Evolutionary conservation across 1,284 basidiomycete species (phyloP).

Genomic region (Sporisorium graminicola): DNA sequence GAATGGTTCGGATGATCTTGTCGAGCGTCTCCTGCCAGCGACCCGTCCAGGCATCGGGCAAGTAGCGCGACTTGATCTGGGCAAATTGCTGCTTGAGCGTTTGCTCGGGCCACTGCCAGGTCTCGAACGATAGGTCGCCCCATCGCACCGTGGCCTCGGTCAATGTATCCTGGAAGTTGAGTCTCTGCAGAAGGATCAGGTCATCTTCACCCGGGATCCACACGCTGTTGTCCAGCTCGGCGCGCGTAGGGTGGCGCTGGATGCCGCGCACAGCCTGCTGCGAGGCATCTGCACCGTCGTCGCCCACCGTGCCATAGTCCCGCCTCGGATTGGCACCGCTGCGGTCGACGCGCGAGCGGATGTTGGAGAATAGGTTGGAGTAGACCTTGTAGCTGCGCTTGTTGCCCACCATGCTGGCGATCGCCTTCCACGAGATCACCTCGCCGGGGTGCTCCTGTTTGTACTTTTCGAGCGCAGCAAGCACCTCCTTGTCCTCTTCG

Average conservation of each 20-base stretch:
- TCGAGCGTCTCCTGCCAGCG: slow-evolving; percentile 45
- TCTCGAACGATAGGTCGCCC: slow-evolving; percentile 34
- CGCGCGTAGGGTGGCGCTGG: slow-evolving; percentile 36
- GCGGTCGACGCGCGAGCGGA: slow-evolving; percentile 37
- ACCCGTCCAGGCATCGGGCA: slow-evolving; percentile 42
- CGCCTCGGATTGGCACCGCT: slow-evolving; percentile 24
- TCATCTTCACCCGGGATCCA: slow-evolving; percentile 52
- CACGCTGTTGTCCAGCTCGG: slow-evolving; percentile 43
- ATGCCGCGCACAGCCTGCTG: slow-evolving; percentile 36
- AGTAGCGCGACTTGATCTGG: slow-evolving; percentile 48
- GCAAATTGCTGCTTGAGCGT: slow-evolving; percentile 47
- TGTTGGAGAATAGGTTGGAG: slow-evolving; percentile 46
- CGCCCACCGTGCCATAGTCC: slow-evolving; percentile 33
- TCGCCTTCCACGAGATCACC: slow-evolving; percentile 48
- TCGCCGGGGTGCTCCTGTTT: slow-evolving; percentile 48
- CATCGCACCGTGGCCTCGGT: slow-evolving; percentile 30
- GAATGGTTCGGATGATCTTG: slow-evolving; percentile 40
- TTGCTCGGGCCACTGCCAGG: slow-evolving; percentile 45
- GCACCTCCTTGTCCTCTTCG: slow-evolving; percentile 51
- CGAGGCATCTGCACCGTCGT: slow-evolving; percentile 19
- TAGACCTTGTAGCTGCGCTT: slow-evolving; percentile 56
- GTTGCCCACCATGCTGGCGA: slow-evolving; percentile 48
- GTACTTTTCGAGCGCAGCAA: slow-evolving; percentile 42
- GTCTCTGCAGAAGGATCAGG: slow-evolving; percentile 48
- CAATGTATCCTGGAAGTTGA: slow-evolving; percentile 40